These are phyloP conservation scores for Cladosporium sp. DNA, from an alignment of 2,329 filamentous ascomycete genomes.

Conservation along the genomic window DNA sequence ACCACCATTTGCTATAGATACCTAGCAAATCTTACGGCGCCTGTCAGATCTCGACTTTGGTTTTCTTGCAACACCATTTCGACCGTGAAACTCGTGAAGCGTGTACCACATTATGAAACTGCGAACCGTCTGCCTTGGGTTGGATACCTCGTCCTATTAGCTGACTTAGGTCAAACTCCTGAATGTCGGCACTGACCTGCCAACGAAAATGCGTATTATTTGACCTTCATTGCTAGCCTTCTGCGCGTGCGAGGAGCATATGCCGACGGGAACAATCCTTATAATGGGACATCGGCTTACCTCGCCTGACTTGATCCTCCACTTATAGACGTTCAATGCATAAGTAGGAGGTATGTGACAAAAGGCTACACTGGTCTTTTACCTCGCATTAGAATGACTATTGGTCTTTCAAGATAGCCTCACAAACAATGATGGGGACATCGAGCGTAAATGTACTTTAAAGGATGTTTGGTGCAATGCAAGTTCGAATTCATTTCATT, in stretches of 20 bases:
- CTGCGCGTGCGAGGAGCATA: not conserved
- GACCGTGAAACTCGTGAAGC: not conserved
- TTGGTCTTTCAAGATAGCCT: not conserved
- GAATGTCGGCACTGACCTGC: not conserved
- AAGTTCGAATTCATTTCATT: not conserved
- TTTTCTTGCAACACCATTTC: not conserved
- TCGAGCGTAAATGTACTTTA: not conserved
- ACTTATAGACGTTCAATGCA: not conserved
- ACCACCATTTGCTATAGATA: not conserved
- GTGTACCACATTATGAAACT: not conserved
- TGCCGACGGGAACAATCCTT: not conserved
- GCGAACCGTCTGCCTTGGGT: not conserved
- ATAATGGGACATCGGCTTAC: not conserved
- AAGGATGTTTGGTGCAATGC: not conserved
- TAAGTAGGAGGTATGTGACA: not conserved
- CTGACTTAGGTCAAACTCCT: not conserved
- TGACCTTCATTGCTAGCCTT: not conserved
- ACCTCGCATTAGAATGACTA: not conserved
- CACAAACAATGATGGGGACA: not conserved
- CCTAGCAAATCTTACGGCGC: not conserved
- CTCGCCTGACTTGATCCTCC: not conserved
- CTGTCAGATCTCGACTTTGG: not conserved
- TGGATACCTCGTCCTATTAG: not conserved
- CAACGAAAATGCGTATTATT: not conserved
- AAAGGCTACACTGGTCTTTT: not conserved